Base-by-base conservation (phyloP, 305 asterid species). In the Rubia tinctorum region DNA sequence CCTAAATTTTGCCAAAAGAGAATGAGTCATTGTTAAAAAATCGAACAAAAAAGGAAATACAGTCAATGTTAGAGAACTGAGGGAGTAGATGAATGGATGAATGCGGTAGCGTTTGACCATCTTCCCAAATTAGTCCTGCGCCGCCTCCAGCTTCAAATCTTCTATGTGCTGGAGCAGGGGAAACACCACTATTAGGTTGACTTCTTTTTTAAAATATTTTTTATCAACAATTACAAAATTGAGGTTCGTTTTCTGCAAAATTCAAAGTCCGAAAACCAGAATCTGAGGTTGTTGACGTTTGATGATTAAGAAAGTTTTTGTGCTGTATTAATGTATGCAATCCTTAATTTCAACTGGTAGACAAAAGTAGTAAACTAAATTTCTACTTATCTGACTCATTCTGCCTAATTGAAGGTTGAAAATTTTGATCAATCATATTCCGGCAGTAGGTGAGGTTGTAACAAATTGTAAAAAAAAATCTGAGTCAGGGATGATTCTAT, bases 111-210 rank as follows among this genome's bases (percentile, higher is more conserved):
- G 22, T 51, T 51, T 51, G 58, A 51, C 58, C 58, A 17, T 17
- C 22, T 17, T 51, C 55, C 15, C 18, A 11, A 47, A 47, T 11
- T 47, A 47, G 53, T 51, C 59, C 59, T 0, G 59, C 59, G 59
- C 59, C 59, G 59, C 59, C 59, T 53, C 59, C 7, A 53, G 22
- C 59, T 53, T 68, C 40, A 27, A 69, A 49, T 49, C 45, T 60
- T 8, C 14, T 15, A 2, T n/a, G 65, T 76, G 71, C 69, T 76
- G 79, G 79, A 76, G 79, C 75, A 14, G 79, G 79, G 79, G 79
- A 51, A 62, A 69, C 79, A 76, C 71, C 79, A 76, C 79, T 63
- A 76, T 64, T 37, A 37, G 69, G 44, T 8, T 39, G 49, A 64
- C 68, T 34, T 63, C n/a, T 2, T 60, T 60, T 43, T 40, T 40